Percentiles rank a stretch among this genome's conserved stretches.
These are phyloP conservation scores for Lasiosphaeria ovina DNA, from an alignment of 495 filamentous ascomycete genomes.

Conservation along the genomic window DNA sequence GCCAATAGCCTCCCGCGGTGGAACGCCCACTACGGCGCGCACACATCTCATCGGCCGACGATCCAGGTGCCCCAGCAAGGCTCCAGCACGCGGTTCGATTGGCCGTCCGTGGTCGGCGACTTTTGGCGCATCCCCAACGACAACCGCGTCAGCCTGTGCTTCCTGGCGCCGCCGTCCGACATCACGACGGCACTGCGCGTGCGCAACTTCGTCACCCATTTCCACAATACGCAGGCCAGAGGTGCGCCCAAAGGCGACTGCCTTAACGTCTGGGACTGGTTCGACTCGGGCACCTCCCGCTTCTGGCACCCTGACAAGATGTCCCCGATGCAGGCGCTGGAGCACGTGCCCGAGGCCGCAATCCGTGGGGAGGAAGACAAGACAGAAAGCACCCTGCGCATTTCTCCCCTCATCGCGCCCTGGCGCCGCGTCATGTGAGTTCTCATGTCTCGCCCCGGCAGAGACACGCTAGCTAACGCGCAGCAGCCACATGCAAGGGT, in stretches of 20 bases:
- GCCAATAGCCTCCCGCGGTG: conserved; percentile 3
- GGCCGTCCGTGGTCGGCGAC: not conserved
- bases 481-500: conserved; percentile 3
- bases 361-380: not conserved
- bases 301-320: conserved; percentile 7
- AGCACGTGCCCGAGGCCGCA: not conserved
- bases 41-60: not conserved
- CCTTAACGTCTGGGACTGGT: conserved; percentile 12
- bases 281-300: conserved; percentile 4
- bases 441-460: not conserved
- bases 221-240: not conserved
- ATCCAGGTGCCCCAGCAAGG: not conserved
- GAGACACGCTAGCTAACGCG: not conserved
- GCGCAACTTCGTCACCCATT: not conserved
- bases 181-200: not conserved
- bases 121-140: conserved; percentile 7
- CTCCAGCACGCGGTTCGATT: not conserved
- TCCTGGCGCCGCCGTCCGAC: not conserved
- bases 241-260: not conserved
- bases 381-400: not conserved
- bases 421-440: conserved; percentile 10
- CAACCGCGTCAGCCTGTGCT: conserved; percentile 6
- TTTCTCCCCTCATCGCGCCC: conserved; percentile 2
- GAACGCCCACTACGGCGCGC: conserved; percentile 8
- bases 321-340: not conserved